phyloP scores from a whole-genome alignment of 2,329 filamentous ascomycete genomes.

The Colletotrichum sp. region DNA sequence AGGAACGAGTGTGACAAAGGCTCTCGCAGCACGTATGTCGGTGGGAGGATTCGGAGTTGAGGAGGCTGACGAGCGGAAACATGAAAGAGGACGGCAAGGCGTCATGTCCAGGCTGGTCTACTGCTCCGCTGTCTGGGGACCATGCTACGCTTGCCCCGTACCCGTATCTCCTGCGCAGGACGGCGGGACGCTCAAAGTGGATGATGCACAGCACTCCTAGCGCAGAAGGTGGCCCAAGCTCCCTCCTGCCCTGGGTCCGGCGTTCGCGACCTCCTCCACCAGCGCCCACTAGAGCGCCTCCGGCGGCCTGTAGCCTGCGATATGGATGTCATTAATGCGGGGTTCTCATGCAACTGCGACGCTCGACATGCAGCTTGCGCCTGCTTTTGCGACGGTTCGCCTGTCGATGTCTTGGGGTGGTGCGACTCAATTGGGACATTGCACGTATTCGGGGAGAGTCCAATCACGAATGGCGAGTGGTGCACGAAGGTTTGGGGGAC shows the following conservation, averaged over 20 bases:
- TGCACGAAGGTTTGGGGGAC: neutral
- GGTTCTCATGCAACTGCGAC: neutral
- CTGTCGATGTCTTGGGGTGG: neutral
- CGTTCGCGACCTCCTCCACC: neutral
- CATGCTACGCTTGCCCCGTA: neutral
- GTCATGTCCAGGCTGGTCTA: constrained; percentile 3
- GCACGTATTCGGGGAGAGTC: neutral
- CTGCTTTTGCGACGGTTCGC: neutral
- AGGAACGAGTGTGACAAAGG: neutral
- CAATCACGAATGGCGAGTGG: neutral
- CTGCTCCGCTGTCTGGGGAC: neutral
- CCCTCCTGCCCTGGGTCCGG: constrained; percentile 36
- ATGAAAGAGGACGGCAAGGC: neutral
- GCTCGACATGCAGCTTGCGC: neutral
- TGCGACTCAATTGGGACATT: neutral
- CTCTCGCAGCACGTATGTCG: neutral
- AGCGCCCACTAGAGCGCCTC: neutral
- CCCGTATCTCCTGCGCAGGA: neutral
- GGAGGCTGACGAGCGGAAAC: neutral
- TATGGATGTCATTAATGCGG: constrained; percentile 6
- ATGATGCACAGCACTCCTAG: neutral
- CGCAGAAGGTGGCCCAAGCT: constrained; percentile 27
- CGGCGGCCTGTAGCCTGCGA: neutral
- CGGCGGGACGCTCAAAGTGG: neutral
- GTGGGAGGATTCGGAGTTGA: neutral